phyloP scores from a whole-genome alignment of 2,329 filamentous ascomycete genomes.

The Nothomitra cinnamomea region DNA sequence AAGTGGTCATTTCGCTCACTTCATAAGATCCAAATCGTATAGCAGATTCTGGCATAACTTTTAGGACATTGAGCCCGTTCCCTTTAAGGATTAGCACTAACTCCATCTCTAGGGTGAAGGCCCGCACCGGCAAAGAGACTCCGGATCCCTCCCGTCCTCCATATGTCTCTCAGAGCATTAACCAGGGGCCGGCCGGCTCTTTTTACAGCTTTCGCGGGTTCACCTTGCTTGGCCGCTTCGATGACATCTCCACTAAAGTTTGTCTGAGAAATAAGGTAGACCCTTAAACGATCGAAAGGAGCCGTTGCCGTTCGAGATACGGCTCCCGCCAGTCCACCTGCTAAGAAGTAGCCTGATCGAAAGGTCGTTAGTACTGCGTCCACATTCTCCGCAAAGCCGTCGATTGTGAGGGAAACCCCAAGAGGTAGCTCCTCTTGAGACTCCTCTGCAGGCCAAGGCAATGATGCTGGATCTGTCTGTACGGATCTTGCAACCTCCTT shows the following conservation, averaged over 20 bases:
- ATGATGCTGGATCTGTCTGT: background rate
- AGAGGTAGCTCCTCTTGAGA: background rate
- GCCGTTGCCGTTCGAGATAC: conserved; percentile 91
- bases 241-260: conserved; percentile 41
- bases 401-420: background rate
- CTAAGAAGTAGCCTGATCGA: conserved; percentile 90
- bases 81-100: conserved; percentile 32
- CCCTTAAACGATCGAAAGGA: conserved; percentile 89
- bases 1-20: conserved; percentile 22
- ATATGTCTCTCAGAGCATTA: conserved; percentile 60
- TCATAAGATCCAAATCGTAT: conserved; percentile 98
- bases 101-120: background rate
- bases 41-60: conserved; percentile 96
- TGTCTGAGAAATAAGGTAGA: conserved; percentile 91
- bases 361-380: conserved; percentile 26
- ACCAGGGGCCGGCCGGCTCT: conserved; percentile 52
- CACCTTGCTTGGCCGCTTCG: conserved; percentile 52
- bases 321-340: conserved; percentile 85
- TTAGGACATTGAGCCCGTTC: conserved; percentile 89
- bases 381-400: conserved; percentile 13
- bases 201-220: conserved; percentile 44
- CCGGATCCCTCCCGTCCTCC: conserved; percentile 67
- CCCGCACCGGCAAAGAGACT: conserved; percentile 79
- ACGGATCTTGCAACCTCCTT: conserved; percentile 1
- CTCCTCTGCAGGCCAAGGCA: background rate